phyloP scores from a whole-genome alignment of 2,329 filamentous ascomycete species.

The Nemania sp. region DNA sequence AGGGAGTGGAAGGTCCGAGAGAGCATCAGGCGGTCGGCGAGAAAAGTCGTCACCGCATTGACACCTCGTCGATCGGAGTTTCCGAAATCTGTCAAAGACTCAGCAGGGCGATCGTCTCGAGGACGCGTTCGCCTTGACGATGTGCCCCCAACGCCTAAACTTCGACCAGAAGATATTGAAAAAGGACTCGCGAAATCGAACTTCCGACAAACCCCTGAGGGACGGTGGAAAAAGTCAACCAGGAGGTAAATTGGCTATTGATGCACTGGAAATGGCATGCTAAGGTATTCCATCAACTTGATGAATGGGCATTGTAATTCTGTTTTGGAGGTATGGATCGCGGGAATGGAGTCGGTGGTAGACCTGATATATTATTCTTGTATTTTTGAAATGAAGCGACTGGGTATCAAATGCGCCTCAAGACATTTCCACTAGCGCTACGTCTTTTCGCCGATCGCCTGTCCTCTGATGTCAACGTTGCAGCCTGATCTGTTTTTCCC shows the following conservation, averaged over 20 bases:
- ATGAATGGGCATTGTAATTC: slow-evolving; percentile 26
- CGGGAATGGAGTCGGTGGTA: slow-evolving; percentile 20
- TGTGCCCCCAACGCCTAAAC: slow-evolving; percentile 69
- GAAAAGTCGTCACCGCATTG: slow-evolving; percentile 69
- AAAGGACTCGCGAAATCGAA: slow-evolving; percentile 62
- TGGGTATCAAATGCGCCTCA: slow-evolving; percentile 68
- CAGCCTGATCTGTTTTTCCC: slow-evolving; percentile 40
- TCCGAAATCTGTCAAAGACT: slow-evolving; percentile 67
- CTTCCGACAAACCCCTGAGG: slow-evolving; percentile 45
- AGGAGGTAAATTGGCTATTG: slow-evolving; percentile 42
- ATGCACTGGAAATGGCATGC: slow-evolving; percentile 2
- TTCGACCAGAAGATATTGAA: slow-evolving; percentile 68
- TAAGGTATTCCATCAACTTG: slow-evolving; percentile 1
- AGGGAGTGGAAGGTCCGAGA: slow-evolving; percentile 84
- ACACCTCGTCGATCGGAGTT: slow-evolving; percentile 73
- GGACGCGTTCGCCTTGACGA: slow-evolving; percentile 65
- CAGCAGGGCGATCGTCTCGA: slow-evolving; percentile 49
- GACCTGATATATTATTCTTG: slow-evolving; percentile 22
- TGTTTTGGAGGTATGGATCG: slow-evolving; percentile 18
- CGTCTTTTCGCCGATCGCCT: slow-evolving; percentile 62
- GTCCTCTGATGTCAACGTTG: slow-evolving; percentile 39
- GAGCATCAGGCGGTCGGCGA: slow-evolving; percentile 75
- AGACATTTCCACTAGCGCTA: slow-evolving; percentile 81
- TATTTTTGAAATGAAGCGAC: slow-evolving; percentile 51
- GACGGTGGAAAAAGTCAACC: slow-evolving; percentile 47